Percentiles rank a stretch among this genome's conserved stretches.
Conservation (phyloP, 2,329 filamentous ascomycete genomes). For the Phaeoacremonium minimum region DNA sequence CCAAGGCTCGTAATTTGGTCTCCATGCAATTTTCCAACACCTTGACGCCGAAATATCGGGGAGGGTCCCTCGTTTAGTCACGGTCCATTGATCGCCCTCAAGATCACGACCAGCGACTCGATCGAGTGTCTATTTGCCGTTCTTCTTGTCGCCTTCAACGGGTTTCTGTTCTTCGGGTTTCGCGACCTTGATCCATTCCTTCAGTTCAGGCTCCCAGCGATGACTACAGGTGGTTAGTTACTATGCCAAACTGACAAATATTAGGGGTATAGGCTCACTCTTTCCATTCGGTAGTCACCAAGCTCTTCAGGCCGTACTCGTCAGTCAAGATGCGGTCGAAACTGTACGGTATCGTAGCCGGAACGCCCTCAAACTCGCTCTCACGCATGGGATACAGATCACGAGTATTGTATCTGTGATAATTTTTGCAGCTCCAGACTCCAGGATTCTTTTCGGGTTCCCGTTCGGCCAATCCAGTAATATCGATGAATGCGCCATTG, state of each 20-base stretch:
- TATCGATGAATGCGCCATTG: conserved; percentile 79
- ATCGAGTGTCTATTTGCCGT: no score
- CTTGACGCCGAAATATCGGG: no score
- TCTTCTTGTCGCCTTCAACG: not conserved
- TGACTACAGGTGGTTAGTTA: no score
- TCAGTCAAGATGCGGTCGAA: conserved; percentile 62
- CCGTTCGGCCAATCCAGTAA: conserved; percentile 71
- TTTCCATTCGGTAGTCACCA: conserved; percentile 56
- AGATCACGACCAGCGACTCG: no score
- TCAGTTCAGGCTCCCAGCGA: conserved; percentile 51
- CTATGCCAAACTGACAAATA: no score
- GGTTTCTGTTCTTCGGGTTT: not conserved
- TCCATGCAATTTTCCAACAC: no score
- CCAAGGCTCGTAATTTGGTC: no score
- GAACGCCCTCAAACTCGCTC: conserved; percentile 70
- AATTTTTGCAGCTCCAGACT: conserved; percentile 76
- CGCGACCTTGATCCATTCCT: conserved; percentile 52
- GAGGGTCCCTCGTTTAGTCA: no score
- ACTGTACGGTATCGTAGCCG: conserved; percentile 64
- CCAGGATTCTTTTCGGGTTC: conserved; percentile 55
- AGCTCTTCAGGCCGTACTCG: conserved; percentile 60
- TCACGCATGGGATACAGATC: conserved; percentile 74
- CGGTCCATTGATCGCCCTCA: no score
- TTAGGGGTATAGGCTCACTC: conserved; percentile 58
- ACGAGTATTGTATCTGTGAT: conserved; percentile 64